Evolutionary conservation across 2,329 filamentous ascomycete species (phyloP), one percentile per base, ranked within the genome.

Genomic region (Penicillium sp.): DNA sequence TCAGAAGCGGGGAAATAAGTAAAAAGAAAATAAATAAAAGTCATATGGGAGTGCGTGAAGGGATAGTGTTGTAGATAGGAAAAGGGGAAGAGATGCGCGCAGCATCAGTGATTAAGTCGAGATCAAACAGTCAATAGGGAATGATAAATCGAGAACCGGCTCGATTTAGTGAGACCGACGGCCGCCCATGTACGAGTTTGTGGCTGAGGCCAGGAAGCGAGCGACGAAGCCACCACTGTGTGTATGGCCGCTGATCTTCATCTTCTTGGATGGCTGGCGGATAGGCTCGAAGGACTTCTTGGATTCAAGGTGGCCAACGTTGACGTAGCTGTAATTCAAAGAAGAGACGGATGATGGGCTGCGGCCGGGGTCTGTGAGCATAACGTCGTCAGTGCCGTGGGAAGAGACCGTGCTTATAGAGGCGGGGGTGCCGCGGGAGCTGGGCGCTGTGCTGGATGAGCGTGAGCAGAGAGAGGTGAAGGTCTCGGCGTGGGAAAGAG

Each of bases 381-480:
- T 60, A 7, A 76, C 57, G 7, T 72, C 70, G 16, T 73, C 70
- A 29, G 63, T 62, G 7, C 64, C 64, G n/a, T 62, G 62, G 19
- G 70, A 72, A 0, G 70, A 74, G 57, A 67, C 68, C 2, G 72
- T 72, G 60, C 71, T 74, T 42, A 76, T 66, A 51, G 71, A 77
- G 35, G 72, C 71, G 0, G 76, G 76, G 1, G 76, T 78, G 35
- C 74, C 75, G 14, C 74, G 70, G 13, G 70, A 74, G 55, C 74
- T 77, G 16, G 75, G 72, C 7, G 75, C 71, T 11, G 74, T 51
- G 45, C 76, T 78, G 19, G 76, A 78, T 1, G 75, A 75, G 29
- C 74, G 71, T 29, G 76, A 78, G 62, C 70, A 71, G 29, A 75
- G 61, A 4, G 74, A 75, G 51, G 68, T 73, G 38, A 70, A 67